Evolutionary conservation across 2,329 filamentous ascomycete species (phyloP).

Genomic region (Venturia nashicola): DNA sequence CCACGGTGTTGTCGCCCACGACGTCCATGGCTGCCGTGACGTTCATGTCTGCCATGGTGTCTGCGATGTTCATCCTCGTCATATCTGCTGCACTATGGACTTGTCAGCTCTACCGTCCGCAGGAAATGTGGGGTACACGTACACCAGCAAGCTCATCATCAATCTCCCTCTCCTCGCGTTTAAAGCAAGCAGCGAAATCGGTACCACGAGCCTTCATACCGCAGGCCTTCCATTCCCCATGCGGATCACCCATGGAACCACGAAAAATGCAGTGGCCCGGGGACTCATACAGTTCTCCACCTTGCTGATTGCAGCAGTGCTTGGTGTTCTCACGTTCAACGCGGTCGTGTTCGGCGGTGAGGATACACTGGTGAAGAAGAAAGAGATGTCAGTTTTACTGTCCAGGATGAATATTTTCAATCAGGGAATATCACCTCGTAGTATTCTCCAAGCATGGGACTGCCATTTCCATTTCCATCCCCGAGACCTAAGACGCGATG

Average conservation of each 20-base stretch:
- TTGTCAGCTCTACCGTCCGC: not conserved
- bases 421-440: not conserved
- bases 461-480: not conserved
- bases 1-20: not conserved
- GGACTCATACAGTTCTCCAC: constrained; percentile 2
- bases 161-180: constrained; percentile 2
- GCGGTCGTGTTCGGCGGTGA: not conserved
- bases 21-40: not conserved
- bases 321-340: not conserved
- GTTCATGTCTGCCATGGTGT: not conserved
- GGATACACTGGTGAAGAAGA: not conserved
- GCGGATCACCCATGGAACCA: not conserved
- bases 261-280: constrained; percentile 5
- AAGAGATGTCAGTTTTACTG: not conserved
- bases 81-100: not conserved
- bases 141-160: constrained; percentile 7
- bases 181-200: constrained; percentile 4
- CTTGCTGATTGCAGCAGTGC: not conserved
- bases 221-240: constrained; percentile 4
- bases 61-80: not conserved
- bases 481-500: not conserved
- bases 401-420: no score
- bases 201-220: not conserved
- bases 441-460: not conserved
- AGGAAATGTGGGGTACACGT: not conserved